phyloP scores from a whole-genome alignment of 495 filamentous ascomycete genomes.

The Cladorrhinum samala region DNA sequence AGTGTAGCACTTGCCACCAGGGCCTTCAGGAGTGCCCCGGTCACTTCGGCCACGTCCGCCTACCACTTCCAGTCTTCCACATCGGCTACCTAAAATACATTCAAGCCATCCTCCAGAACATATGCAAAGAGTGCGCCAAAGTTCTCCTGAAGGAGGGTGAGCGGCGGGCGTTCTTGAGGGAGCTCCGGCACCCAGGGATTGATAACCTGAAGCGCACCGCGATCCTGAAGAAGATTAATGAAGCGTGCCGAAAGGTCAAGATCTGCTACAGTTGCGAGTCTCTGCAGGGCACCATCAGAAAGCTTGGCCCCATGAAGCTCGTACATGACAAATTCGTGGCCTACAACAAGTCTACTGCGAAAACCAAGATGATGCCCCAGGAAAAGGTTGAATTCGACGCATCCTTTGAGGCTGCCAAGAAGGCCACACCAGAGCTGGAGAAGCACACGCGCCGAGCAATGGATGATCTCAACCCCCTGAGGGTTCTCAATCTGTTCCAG shows the following conservation, averaged over 20 bases:
- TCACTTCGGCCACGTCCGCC: constrained; percentile 86
- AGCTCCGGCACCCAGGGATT: constrained; percentile 71
- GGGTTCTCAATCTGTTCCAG: constrained; percentile 85
- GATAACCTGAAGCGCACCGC: constrained; percentile 75
- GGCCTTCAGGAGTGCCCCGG: constrained; percentile 77
- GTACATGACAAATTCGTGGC: constrained; percentile 87
- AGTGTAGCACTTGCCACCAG: constrained; percentile 76
- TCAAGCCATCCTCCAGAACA: constrained; percentile 79
- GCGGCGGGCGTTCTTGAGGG: constrained; percentile 62
- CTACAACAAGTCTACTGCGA: constrained; percentile 78
- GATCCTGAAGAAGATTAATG: constrained; percentile 80
- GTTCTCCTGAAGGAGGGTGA: constrained; percentile 75
- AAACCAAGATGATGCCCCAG: constrained; percentile 71
- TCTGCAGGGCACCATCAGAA: constrained; percentile 84
- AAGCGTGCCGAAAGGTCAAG: constrained; percentile 79
- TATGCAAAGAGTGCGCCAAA: constrained; percentile 82
- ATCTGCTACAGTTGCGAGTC: constrained; percentile 67
- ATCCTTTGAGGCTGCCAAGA: constrained; percentile 72
- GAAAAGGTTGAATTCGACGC: constrained; percentile 77
- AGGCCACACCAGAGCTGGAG: constrained; percentile 72
- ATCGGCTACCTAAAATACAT: constrained; percentile 92
- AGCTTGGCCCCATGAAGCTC: constrained; percentile 80
- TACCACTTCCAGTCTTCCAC: constrained; percentile 88
- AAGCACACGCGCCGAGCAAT: constrained; percentile 84
- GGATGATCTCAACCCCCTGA: constrained; percentile 88